Evolutionary conservation across 495 filamentous ascomycete species (phyloP).

Genomic region (Aspergillus campestris): DNA sequence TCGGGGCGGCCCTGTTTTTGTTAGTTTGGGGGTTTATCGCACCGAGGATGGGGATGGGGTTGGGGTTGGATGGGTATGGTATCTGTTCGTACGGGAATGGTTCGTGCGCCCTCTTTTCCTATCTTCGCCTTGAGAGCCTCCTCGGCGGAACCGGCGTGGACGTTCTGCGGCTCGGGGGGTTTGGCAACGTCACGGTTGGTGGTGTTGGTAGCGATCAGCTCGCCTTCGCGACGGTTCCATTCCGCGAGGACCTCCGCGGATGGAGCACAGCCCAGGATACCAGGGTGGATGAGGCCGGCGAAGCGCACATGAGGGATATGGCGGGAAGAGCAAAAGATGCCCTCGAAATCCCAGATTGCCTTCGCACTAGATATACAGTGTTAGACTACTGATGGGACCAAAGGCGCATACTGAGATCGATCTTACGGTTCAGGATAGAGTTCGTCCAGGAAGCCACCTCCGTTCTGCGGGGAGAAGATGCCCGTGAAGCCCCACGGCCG

Average conservation of each 20-base stretch:
- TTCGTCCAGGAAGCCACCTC: conserved; percentile 88
- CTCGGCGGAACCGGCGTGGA: conserved; percentile 61
- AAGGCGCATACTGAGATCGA: too few relatives aligned
- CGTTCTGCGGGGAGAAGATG: conserved; percentile 74
- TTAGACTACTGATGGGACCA: too few relatives aligned
- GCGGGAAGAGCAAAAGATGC: conserved; percentile 83
- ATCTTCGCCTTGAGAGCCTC: conserved; percentile 60
- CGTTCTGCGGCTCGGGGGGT: conserved; percentile 61
- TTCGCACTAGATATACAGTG: conserved; percentile 50
- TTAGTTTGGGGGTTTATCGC: not conserved
- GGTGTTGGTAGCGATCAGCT: conserved; percentile 62
- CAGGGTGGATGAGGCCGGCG: conserved; percentile 88
- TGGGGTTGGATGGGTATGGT: not conserved
- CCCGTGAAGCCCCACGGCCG: conserved; percentile 91
- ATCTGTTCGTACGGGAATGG: conserved; percentile 54
- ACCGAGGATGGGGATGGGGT: not conserved
- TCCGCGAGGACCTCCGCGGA: conserved; percentile 57
- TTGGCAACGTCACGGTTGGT: conserved; percentile 69
- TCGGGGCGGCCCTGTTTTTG: conserved; percentile 37
- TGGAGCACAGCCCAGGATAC: conserved; percentile 87
- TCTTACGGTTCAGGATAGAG: conserved; percentile 71
- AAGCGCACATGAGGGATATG: conserved; percentile 89
- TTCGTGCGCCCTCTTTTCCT: conserved; percentile 81
- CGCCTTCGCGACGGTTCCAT: conserved; percentile 76
- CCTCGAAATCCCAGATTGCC: conserved; percentile 97